phyloP scores from a whole-genome alignment of 169 alveolate species.

The Theileria orientalis region DNA sequence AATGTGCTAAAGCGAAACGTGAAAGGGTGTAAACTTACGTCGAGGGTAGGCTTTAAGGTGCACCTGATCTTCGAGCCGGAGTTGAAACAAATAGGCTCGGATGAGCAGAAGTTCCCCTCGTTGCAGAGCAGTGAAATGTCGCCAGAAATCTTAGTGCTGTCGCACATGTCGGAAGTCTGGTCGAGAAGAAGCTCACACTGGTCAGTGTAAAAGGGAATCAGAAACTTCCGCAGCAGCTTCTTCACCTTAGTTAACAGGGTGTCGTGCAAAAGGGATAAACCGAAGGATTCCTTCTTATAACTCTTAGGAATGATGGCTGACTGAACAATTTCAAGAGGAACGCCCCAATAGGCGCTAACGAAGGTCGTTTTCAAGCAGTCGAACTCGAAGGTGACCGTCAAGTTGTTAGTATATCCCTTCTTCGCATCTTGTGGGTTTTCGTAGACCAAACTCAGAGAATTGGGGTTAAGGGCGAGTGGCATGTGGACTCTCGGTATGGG shows the following conservation, averaged over 20 bases:
- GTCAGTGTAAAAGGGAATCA: background rate
- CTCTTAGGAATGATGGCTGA: slow-evolving; percentile 1
- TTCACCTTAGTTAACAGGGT: background rate
- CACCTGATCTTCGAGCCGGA: slow-evolving; percentile 37
- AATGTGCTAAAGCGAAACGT: background rate
- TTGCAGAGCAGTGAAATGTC: slow-evolving; percentile 26
- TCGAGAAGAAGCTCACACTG: slow-evolving; percentile 26
- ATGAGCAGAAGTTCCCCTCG: slow-evolving; percentile 29
- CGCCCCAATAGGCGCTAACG: slow-evolving; percentile 70
- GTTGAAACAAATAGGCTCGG: slow-evolving; percentile 47
- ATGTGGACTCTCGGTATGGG: slow-evolving; percentile 51
- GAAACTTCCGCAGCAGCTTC: background rate
- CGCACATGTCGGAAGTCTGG: background rate
- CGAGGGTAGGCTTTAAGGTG: slow-evolving; percentile 34
- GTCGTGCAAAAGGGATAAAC: background rate
- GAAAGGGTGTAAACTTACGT: slow-evolving; percentile 6
- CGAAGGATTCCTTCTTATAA: background rate
- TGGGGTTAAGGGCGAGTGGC: slow-evolving; percentile 43
- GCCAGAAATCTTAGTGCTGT: slow-evolving; percentile 11
- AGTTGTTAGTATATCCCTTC: background rate
- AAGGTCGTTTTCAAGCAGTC: slow-evolving; percentile 56
- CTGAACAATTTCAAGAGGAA: slow-evolving; percentile 31
- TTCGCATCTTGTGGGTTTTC: background rate
- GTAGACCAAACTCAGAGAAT: slow-evolving; percentile 5
- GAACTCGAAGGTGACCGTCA: slow-evolving; percentile 27